These are phyloP conservation scores for Acacia pycnantha DNA, from an alignment of 331 rosid genomes.

Conservation along the genomic window DNA sequence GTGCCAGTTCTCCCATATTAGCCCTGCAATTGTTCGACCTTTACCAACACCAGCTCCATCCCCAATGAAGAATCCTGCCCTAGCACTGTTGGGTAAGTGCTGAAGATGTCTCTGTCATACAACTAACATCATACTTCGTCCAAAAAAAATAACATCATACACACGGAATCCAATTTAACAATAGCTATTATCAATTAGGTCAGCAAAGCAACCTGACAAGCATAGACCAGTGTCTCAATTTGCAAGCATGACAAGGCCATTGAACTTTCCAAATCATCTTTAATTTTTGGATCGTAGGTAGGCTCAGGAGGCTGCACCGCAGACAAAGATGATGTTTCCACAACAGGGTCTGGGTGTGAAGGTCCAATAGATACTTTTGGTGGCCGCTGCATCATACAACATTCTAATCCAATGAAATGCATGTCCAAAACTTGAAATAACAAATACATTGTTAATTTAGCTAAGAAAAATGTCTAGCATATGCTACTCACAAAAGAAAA, in stretches of 20 bases:
- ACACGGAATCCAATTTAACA: constrained; percentile 28
- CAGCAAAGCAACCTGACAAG: constrained; percentile 85
- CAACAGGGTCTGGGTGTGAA: constrained; percentile 91
- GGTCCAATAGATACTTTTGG: constrained; percentile 92
- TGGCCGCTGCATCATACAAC: constrained; percentile 71
- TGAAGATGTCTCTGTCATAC: constrained; percentile 88
- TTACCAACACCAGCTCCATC: constrained; percentile 99
- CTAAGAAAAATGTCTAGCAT: constrained; percentile 16
- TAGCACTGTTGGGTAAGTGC: constrained; percentile 64
- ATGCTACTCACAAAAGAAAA: constrained; percentile 16
- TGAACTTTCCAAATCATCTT: constrained; percentile 62
- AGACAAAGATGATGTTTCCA: constrained; percentile 94
- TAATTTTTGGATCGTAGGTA: constrained; percentile 70
- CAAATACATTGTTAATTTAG: constrained; percentile 21
- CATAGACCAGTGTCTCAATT: constrained; percentile 95
- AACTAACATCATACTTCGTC: constrained; percentile 39
- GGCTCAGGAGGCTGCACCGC: constrained; percentile 99
- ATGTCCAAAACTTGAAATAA: constrained; percentile 33
- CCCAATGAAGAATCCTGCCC: constrained; percentile 95
- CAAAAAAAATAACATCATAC: constrained; percentile 36
- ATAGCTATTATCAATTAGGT: constrained; percentile 19
- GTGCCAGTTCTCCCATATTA: constrained; percentile 98
- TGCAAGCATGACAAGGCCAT: constrained; percentile 91
- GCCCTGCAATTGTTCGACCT: constrained; percentile 96
- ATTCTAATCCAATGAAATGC: constrained; percentile 31